Evolutionary conservation across 345 rosid species (phyloP), one percentile per base, ranked within the genome.

Genomic region (Citrus reticulata): DNA sequence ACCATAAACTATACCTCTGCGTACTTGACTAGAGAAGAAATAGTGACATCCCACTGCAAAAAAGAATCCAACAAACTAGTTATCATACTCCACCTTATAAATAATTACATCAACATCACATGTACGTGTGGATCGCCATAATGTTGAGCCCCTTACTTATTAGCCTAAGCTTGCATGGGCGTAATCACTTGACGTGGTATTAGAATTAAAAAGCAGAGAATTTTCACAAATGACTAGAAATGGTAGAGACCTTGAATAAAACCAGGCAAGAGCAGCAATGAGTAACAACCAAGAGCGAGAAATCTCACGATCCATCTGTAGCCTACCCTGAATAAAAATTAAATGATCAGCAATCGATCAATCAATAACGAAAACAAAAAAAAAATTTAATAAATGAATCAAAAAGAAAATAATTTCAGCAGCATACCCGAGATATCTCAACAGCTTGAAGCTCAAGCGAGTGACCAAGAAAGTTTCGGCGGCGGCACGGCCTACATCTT

Each of bases 11-110:
- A 96, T 83, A 84, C 95, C 82, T 85, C 98, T 91, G 46, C 87
- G 86, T 42, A 96, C 93, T 77, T 89, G 86, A 25, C 82, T 88
- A 71, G 98, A 96, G 84, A 91, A 91, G 84, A 91, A 96, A 86
- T 96, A 96, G 86, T 93, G 91, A 84, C 87, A 92, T 64, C 95
- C 98, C 78, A 96, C 99, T 96, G 95, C 91, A 87, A 83, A 81
- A 84, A 61, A 71, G 35, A 54, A 81, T 79, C 73, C 70, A 63
- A 77, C 73, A 72, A 63, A 77, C 29, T 76, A 72, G 65, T 85
- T 83, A 88, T 84, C 83, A 89, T 46, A 57, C 27, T 73, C n/a
- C 61, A 60, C 10, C 24, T 69, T 68, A 76, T 35, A 27, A 19
- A 74, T 46, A 29, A 61, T 42, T 46, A 30, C 29, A 65, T 42